Conservation (phyloP, 805 yeast genomes). For the Tetrapisispora phaffii region DNA sequence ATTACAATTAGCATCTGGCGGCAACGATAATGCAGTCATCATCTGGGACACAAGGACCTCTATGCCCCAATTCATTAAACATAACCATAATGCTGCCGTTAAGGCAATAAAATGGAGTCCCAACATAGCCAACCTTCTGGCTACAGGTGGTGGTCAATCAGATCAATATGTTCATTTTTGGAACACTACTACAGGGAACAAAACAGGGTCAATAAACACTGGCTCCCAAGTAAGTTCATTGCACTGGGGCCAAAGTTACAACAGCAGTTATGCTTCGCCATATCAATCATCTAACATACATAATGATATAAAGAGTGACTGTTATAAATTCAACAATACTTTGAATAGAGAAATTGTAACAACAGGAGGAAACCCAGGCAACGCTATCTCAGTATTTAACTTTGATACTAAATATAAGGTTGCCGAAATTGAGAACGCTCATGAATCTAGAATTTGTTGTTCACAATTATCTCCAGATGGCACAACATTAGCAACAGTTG, state of each 20-base stretch:
- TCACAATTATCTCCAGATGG: constrained; percentile 87
- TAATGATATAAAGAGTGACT: constrained; percentile 17
- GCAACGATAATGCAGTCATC: constrained; percentile 86
- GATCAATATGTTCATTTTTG: constrained; percentile 87
- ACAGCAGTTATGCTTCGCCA: constrained; percentile 4
- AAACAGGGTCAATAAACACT: constrained; percentile 78
- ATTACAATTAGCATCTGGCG: constrained; percentile 78
- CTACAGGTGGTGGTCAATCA: constrained; percentile 95
- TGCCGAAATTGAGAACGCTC: constrained; percentile 79
- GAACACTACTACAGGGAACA: constrained; percentile 86
- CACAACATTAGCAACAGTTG: constrained; percentile 82
- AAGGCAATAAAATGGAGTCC: constrained; percentile 96
- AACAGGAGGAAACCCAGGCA: constrained; percentile 88
- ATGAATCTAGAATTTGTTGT: constrained; percentile 75
- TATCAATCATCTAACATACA: neutral
- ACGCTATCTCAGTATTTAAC: constrained; percentile 71
- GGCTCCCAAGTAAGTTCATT: constrained; percentile 92
- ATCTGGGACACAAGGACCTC: constrained; percentile 81
- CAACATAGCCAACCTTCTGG: constrained; percentile 65
- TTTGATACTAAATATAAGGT: constrained; percentile 80
- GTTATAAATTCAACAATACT: neutral
- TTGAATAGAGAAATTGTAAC: constrained; percentile 64
- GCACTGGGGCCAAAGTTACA: constrained; percentile 65
- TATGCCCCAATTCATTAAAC: constrained; percentile 62
- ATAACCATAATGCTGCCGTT: constrained; percentile 85